These are phyloP conservation scores for Boletellus emodensis DNA, from an alignment of 768 basidiomycete species.

Conservation along the genomic window DNA sequence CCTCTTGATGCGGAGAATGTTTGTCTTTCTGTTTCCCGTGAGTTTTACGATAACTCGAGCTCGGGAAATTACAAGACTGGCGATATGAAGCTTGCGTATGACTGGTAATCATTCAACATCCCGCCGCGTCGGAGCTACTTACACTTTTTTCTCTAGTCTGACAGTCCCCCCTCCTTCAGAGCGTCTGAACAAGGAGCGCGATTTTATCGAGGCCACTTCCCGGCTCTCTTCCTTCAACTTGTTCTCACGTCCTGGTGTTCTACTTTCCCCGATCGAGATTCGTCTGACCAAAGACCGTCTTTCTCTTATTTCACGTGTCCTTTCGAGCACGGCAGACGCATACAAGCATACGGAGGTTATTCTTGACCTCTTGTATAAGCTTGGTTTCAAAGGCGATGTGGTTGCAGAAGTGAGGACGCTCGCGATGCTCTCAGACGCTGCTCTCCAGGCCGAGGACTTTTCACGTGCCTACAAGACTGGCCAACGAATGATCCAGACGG, in stretches of 20 bases:
- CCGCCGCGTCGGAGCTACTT: neutral
- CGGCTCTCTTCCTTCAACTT: slow-evolving; percentile 91
- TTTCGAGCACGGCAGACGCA: slow-evolving; percentile 80
- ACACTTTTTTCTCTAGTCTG: slow-evolving; percentile 47
- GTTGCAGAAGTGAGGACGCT: slow-evolving; percentile 79
- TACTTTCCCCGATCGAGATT: slow-evolving; percentile 89
- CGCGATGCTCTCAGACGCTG: slow-evolving; percentile 89
- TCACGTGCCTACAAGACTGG: slow-evolving; percentile 65
- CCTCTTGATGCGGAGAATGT: slow-evolving; percentile 63
- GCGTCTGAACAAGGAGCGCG: slow-evolving; percentile 63
- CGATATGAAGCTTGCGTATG: slow-evolving; percentile 96
- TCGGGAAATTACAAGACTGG: slow-evolving; percentile 90
- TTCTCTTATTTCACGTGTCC: slow-evolving; percentile 78
- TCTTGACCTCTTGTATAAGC: slow-evolving; percentile 83
- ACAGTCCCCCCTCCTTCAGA: slow-evolving; percentile 66
- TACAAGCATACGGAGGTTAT: slow-evolving; percentile 92
- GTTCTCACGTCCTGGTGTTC: slow-evolving; percentile 65
- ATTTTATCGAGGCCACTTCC: slow-evolving; percentile 97
- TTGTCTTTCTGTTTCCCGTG: slow-evolving; percentile 74
- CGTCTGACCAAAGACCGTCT: slow-evolving; percentile 87
- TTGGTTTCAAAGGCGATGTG: slow-evolving; percentile 69
- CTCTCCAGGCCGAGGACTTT: slow-evolving; percentile 80
- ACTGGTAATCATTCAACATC: slow-evolving; percentile 57
- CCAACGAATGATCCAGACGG: slow-evolving; percentile 64
- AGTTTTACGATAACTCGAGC: slow-evolving; percentile 93